phyloP scores from a whole-genome alignment of 257 asterid genomes.

The Scutellaria minor region DNA sequence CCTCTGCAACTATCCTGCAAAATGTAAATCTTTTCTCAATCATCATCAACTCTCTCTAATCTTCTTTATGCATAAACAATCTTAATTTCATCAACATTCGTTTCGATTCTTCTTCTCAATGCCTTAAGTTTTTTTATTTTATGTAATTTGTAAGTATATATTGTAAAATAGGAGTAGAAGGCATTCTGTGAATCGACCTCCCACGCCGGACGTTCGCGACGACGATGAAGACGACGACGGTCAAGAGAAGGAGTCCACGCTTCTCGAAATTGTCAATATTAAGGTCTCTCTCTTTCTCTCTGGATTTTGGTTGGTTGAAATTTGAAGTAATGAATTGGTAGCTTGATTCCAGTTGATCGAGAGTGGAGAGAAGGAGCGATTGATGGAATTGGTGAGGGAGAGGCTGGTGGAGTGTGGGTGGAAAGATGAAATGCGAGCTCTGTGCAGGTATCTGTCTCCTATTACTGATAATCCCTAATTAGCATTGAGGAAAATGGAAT shows the following conservation, averaged over 20 bases:
- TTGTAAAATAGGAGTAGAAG: slow-evolving; percentile 47
- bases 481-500: neutral
- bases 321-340: neutral
- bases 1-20: slow-evolving; percentile 18
- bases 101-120: neutral
- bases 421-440: slow-evolving; percentile 59
- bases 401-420: slow-evolving; percentile 62
- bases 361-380: slow-evolving; percentile 60
- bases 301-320: neutral
- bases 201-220: slow-evolving; percentile 50
- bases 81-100: neutral
- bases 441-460: slow-evolving; percentile 47
- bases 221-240: slow-evolving; percentile 32
- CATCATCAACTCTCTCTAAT: neutral
- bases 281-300: slow-evolving; percentile 35
- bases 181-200: slow-evolving; percentile 58
- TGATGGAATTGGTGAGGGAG: slow-evolving; percentile 58
- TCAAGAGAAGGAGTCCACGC: slow-evolving; percentile 43
- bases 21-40: slow-evolving; percentile 31
- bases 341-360: slow-evolving; percentile 44
- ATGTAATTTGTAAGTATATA: slow-evolving; percentile 24
- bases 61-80: neutral
- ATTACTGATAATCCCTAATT: neutral
- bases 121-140: neutral
- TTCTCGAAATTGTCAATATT: slow-evolving; percentile 46